These are phyloP conservation scores for Miscanthus lutarioriparius DNA, from an alignment of 176 grass and related monocot species.

Conservation along the genomic window DNA sequence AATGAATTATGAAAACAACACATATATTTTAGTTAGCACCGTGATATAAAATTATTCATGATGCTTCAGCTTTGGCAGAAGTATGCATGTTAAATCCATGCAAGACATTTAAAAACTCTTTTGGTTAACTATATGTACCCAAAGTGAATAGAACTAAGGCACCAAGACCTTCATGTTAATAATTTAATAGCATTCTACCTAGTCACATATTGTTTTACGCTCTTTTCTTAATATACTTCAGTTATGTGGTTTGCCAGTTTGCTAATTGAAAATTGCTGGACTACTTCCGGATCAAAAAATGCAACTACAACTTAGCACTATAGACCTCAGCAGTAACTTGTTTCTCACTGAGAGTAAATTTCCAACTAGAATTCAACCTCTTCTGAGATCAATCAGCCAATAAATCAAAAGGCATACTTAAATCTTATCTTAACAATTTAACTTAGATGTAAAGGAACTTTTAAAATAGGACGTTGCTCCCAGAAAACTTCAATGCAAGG, in stretches of 20 bases:
- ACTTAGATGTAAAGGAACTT: conserved; percentile 17
- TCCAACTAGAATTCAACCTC: conserved; percentile 1
- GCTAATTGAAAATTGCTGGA: conserved; percentile 16
- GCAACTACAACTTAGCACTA: not conserved
- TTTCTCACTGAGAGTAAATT: conserved; percentile 19
- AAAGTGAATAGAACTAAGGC: not conserved
- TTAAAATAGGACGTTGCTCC: conserved; percentile 6
- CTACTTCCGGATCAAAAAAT: not conserved
- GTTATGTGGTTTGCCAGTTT: conserved; percentile 19
- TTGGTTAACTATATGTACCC: not conserved
- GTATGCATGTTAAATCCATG: conserved; percentile 1
- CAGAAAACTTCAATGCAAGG: not conserved
- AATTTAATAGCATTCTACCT: conserved; percentile 6
- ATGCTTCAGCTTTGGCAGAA: conserved; percentile 13
- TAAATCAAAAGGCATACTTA: not conserved
- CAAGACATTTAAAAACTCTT: conserved; percentile 24
- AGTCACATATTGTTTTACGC: not conserved
- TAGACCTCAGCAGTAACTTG: conserved; percentile 22
- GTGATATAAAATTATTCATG: not conserved
- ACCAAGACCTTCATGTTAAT: not conserved
- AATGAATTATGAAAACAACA: conserved; percentile 13
- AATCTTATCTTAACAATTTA: not conserved
- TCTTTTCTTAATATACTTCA: not conserved
- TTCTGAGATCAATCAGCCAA: not conserved
- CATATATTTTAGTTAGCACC: not conserved